Evolutionary conservation across 106 monocot species (phyloP).

Genomic region (Apostasia ramifera): DNA sequence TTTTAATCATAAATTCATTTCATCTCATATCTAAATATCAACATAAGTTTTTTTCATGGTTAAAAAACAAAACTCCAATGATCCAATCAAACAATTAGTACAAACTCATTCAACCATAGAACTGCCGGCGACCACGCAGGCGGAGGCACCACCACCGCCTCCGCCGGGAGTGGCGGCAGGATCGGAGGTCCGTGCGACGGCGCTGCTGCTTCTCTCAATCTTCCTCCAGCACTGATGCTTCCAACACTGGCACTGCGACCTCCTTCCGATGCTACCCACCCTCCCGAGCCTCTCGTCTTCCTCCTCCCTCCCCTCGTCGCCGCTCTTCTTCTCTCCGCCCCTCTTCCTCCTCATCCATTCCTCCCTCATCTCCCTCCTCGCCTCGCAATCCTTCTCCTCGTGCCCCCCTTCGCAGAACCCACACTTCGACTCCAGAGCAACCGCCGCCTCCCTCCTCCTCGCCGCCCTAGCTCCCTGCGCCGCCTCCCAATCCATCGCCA

Average conservation of each 20-base stretch:
- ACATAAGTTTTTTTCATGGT: background rate
- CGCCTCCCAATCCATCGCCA: constrained; percentile 59
- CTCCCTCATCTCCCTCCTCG: constrained; percentile 59
- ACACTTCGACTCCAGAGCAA: constrained; percentile 15
- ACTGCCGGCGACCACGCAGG: background rate
- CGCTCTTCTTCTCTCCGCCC: constrained; percentile 12
- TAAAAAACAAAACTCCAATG: background rate
- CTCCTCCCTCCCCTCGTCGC: background rate
- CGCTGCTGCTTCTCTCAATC: constrained; percentile 18
- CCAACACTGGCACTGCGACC: constrained; percentile 31
- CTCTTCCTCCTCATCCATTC: constrained; percentile 37
- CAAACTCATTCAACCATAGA: background rate
- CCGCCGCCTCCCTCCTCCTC: constrained; percentile 8
- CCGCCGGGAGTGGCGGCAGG: background rate
- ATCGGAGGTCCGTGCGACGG: no score
- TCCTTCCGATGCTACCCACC: constrained; percentile 18
- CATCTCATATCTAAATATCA: no score
- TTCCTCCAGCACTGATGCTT: constrained; percentile 66
- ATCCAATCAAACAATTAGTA: background rate
- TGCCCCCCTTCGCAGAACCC: constrained; percentile 66
- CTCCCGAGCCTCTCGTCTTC: constrained; percentile 30
- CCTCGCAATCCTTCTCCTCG: constrained; percentile 46
- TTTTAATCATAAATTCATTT: no score
- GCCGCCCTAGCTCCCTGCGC: constrained; percentile 22
- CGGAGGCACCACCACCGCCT: background rate